phyloP scores from a whole-genome alignment of 2,329 filamentous ascomycete species.

The Monilinia aucupariae region DNA sequence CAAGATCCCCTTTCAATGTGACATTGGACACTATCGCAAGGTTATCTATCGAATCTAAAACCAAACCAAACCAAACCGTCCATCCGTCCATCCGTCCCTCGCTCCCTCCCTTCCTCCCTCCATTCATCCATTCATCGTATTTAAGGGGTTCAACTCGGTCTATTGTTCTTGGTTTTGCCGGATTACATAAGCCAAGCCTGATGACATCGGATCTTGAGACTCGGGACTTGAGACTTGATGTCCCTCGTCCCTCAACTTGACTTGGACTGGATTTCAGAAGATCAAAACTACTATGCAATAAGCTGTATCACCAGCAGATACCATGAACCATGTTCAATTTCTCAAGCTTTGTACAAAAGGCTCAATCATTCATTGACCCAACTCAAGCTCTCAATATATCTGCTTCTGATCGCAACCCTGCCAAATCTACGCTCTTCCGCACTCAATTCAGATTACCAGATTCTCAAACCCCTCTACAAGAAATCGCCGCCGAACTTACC shows the following conservation, averaged over 20 bases:
- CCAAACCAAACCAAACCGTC: too few species aligned
- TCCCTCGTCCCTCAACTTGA: conserved; percentile 18
- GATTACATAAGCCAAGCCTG: conserved; percentile 12
- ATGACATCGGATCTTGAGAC: conserved; percentile 18
- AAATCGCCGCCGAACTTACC: conserved; percentile 93
- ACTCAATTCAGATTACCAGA: conserved; percentile 93
- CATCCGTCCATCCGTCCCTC: too few species aligned
- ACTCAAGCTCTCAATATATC: conserved; percentile 69
- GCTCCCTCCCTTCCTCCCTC: too few species aligned
- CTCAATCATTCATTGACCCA: conserved; percentile 90
- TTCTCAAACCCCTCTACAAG: conserved; percentile 86
- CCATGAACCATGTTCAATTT: conserved; percentile 54
- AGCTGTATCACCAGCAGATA: conserved; percentile 26
- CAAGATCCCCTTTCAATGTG: too few species aligned
- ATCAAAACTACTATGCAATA: conserved; percentile 4
- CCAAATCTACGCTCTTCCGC: conserved; percentile 89
- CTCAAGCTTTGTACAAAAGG: conserved; percentile 86
- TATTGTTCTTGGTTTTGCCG: background rate
- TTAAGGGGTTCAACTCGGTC: conserved; percentile 6
- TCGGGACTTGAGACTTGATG: too few species aligned
- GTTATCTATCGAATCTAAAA: conserved; percentile 9
- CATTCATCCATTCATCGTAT: too few species aligned
- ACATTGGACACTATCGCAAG: too few species aligned
- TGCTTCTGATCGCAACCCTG: conserved; percentile 72
- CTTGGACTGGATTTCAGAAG: background rate